A percentile compares a stretch with the other conserved stretches of the same genome.
Evolutionary conservation across 495 filamentous ascomycete species (phyloP).

Genomic region (Podospora appendiculata): DNA sequence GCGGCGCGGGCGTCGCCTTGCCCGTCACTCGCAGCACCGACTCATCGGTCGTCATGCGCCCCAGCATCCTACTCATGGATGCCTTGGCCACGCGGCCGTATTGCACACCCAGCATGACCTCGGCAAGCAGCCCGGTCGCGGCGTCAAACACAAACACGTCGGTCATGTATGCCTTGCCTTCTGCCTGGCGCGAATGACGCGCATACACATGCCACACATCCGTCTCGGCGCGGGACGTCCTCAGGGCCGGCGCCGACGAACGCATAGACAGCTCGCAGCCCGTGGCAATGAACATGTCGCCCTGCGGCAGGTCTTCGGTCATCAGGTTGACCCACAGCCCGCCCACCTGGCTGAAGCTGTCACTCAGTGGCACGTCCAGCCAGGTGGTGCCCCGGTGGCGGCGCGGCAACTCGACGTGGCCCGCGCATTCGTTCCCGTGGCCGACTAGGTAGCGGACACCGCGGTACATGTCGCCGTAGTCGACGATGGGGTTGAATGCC

Average conservation of each 20-base stretch:
- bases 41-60: background rate
- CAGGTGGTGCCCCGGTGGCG: too few species aligned
- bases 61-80: background rate
- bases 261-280: too few species aligned
- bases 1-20: too few species aligned
- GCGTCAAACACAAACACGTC: slow-evolving; percentile 45
- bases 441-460: slow-evolving; percentile 33
- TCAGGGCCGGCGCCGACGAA: too few species aligned
- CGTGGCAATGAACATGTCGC: too few species aligned
- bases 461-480: slow-evolving; percentile 21
- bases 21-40: too few species aligned
- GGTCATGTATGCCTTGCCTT: slow-evolving; percentile 21
- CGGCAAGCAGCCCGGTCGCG: slow-evolving; percentile 22
- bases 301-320: too few species aligned
- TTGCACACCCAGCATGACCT: slow-evolving; percentile 36
- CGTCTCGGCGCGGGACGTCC: background rate
- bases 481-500: slow-evolving; percentile 7
- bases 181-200: background rate
- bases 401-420: background rate
- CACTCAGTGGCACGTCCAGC: slow-evolving; percentile 9
- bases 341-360: slow-evolving; percentile 39
- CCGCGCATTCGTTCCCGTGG: background rate
- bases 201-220: background rate
- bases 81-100: background rate
- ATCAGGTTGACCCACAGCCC: slow-evolving; percentile 27